phyloP scores from a whole-genome alignment of 73 alveolate species.

The Paramecium sonneborni region DNA sequence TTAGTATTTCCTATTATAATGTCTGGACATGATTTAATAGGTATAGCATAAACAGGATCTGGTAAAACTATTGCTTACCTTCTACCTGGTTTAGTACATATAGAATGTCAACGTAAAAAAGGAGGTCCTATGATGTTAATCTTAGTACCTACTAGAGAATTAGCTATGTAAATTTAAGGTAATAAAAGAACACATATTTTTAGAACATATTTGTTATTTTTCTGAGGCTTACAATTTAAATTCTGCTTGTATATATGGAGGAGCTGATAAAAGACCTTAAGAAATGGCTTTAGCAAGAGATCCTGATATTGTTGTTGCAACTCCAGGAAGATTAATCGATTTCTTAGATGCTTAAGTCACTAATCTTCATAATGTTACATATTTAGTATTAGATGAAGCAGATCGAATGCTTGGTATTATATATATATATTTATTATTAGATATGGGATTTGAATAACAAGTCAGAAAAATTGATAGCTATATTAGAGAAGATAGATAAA shows the following conservation, averaged over 20 bases:
- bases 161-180: slow-evolving; percentile 81
- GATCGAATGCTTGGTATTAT: slow-evolving; percentile 91
- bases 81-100: slow-evolving; percentile 92
- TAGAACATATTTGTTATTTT: slow-evolving; percentile 81
- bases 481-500: slow-evolving; percentile 81
- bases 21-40: slow-evolving; percentile 93
- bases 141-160: slow-evolving; percentile 96
- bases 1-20: slow-evolving; percentile 84
- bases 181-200: slow-evolving; percentile 58
- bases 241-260: slow-evolving; percentile 94
- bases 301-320: slow-evolving; percentile 95
- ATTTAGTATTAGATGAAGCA: slow-evolving; percentile 96
- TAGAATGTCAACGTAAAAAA: slow-evolving; percentile 79
- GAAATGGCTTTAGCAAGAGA: slow-evolving; percentile 79
- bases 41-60: slow-evolving; percentile 96
- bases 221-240: slow-evolving; percentile 71
- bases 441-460: slow-evolving; percentile 89
- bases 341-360: slow-evolving; percentile 88
- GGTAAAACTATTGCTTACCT: slow-evolving; percentile 96
- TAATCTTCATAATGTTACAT: slow-evolving; percentile 87
- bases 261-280: slow-evolving; percentile 83
- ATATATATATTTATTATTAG: slow-evolving; percentile 25
- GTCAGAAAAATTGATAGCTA: slow-evolving; percentile 71
- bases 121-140: slow-evolving; percentile 97
- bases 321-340: slow-evolving; percentile 98